A percentile compares a stretch with the other conserved stretches of the same genome.
Conservation (phyloP, 2,329 filamentous ascomycete species). For the Lachnum nothofagi region DNA sequence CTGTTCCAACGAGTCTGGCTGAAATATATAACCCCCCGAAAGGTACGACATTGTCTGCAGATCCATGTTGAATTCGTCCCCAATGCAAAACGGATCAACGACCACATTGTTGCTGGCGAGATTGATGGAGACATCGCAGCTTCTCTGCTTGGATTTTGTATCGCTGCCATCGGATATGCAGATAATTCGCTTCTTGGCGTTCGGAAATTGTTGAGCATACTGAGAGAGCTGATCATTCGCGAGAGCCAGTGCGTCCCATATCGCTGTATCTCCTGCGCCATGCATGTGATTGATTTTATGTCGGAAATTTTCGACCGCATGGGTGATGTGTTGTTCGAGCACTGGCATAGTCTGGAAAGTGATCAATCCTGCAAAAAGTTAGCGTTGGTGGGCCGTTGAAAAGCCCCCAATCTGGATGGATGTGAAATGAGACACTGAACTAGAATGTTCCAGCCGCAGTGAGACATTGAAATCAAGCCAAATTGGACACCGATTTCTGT, state of each 20-base stretch:
- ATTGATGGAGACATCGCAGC: background rate
- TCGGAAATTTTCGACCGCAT: conserved; percentile 8
- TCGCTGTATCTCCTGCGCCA: conserved; percentile 3
- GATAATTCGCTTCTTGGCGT: conserved; percentile 11
- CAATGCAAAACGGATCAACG: conserved; percentile 7
- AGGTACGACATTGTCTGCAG: conserved; percentile 10
- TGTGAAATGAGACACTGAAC: no score
- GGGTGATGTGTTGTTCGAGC: conserved; percentile 2
- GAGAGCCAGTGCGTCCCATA: conserved; percentile 10
- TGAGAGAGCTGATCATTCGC: conserved; percentile 7
- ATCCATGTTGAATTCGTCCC: conserved; percentile 1
- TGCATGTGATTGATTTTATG: conserved; percentile 6
- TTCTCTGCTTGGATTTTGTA: background rate
- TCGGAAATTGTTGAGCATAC: conserved; percentile 9
- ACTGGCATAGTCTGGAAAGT: conserved; percentile 4
- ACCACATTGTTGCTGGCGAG: conserved; percentile 1
- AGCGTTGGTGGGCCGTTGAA: background rate
- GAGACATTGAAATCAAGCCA: no score
- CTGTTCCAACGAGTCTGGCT: conserved; percentile 4
- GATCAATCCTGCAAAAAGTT: conserved; percentile 3
- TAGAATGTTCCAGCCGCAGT: no score
- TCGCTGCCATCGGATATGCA: conserved; percentile 7
- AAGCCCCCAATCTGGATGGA: no score
- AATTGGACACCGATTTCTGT: no score
- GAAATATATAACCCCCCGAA: conserved; percentile 9